Percentiles rank a stretch among this genome's conserved stretches.
These are phyloP conservation scores for Symbiodinium pilosum DNA, from an alignment of 73 alveolate genomes.

Conservation along the genomic window DNA sequence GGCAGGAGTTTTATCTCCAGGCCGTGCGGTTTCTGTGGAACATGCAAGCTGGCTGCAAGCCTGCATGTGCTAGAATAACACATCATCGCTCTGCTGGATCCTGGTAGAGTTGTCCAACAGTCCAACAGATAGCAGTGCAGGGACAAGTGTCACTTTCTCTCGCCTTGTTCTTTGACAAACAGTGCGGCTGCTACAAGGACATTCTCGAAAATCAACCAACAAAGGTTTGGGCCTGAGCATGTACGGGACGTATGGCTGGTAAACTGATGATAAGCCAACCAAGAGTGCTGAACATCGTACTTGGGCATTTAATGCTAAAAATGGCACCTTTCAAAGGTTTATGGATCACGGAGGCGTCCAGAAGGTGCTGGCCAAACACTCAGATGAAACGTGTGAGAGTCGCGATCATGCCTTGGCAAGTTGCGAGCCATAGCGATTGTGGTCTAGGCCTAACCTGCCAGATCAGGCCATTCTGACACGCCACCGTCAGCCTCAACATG, in stretches of 20 bases:
- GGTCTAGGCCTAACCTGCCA: no score
- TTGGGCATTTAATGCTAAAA: no score
- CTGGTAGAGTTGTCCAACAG: not conserved
- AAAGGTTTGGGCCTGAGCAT: constrained; percentile 6
- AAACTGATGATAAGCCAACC: no score
- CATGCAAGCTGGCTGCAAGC: constrained; percentile 11
- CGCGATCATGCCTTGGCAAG: no score
- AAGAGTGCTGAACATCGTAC: no score
- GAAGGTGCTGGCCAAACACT: constrained; percentile 16
- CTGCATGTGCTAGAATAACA: not conserved
- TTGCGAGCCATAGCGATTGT: no score
- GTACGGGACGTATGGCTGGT: not conserved
- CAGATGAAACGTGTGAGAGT: no score
- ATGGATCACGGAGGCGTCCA: constrained; percentile 48
- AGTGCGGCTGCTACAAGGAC: constrained; percentile 36
- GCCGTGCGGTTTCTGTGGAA: constrained; percentile 69
- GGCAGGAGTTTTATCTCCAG: constrained; percentile 72
- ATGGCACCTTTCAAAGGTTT: constrained; percentile 11
- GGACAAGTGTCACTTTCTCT: not conserved
- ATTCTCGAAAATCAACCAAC: constrained; percentile 58
- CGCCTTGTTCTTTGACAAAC: not conserved
- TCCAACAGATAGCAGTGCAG: not conserved
- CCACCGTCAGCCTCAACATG: constrained; percentile 28
- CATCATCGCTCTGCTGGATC: not conserved
- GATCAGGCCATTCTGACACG: not conserved